These are phyloP conservation scores for Boeremia exigua DNA, from an alignment of 2,329 filamentous ascomycete genomes.

Conservation along the genomic window DNA sequence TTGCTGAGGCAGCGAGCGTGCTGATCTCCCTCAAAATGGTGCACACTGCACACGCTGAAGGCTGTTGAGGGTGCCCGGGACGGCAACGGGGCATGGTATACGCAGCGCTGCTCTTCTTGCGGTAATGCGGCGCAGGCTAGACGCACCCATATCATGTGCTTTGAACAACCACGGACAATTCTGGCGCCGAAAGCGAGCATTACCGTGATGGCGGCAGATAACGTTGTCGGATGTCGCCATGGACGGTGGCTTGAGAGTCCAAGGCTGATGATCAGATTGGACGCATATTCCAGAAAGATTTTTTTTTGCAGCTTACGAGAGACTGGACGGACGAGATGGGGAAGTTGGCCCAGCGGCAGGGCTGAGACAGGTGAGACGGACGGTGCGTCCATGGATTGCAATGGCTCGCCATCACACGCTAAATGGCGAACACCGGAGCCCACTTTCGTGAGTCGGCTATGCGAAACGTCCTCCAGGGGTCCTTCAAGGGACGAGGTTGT, in stretches of 20 bases:
- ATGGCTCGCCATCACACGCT: constrained; percentile 24
- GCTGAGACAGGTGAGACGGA: constrained; percentile 35
- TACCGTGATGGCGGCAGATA: constrained; percentile 25
- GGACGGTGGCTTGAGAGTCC: constrained; percentile 19
- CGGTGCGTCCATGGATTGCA: constrained; percentile 18
- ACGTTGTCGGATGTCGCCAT: constrained; percentile 28
- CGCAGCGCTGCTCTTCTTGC: constrained; percentile 21
- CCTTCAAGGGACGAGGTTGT: constrained; percentile 1
- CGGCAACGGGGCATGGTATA: constrained; percentile 27
- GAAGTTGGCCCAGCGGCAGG: constrained; percentile 34
- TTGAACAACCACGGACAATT: constrained; percentile 15
- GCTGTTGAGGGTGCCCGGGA: constrained; percentile 11
- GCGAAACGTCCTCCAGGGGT: constrained; percentile 9
- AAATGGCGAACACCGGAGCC: constrained; percentile 24
- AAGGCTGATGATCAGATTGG: constrained; percentile 20
- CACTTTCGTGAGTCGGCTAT: constrained; percentile 19
- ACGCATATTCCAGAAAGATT: constrained; percentile 25
- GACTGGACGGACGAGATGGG: constrained; percentile 15
- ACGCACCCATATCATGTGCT: constrained; percentile 19
- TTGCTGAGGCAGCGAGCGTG: constrained; percentile 18
- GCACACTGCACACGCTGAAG: background rate
- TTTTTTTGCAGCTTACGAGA: constrained; percentile 28
- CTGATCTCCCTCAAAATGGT: constrained; percentile 18
- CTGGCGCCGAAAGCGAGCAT: constrained; percentile 17
- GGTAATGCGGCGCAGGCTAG: constrained; percentile 19